Base-by-base conservation (phyloP, 495 filamentous ascomycete species). In the Penicillium tannophilum region DNA sequence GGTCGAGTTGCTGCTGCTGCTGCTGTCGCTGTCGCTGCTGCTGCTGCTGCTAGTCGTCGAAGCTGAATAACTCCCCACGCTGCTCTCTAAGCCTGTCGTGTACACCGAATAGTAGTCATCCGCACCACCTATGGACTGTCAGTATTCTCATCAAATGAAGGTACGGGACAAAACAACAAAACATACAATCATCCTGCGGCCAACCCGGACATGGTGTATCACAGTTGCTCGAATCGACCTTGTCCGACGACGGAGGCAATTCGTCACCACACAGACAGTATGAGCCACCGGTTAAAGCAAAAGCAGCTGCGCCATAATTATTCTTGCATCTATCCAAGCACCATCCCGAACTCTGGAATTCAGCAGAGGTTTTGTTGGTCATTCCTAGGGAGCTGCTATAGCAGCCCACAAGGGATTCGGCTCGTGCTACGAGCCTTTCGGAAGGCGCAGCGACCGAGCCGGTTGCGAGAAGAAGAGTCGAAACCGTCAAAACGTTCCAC, bases 291-390 rank as follows among this genome's bases (percentile, higher is more conserved):
- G 63, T 74, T 57, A 80, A 61, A 35, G 66, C 81, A 59, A 80
- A 79, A 5, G 79, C 77, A 3, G 77, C 59, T 20, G 72, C 64
- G 33, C 64, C 67, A 17, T 63, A 56, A 0, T 54, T 49, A 0
- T 54, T 49, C 23, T 66, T 56, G 59, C 81, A 84, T 42, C 62
- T 57, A 42, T 73, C 52, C 36, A 74, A 66, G 55, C 81, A 84
- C 59, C 80, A 80, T 61, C 77, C 76, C 26, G 73, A 67, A 68
- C 78, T 80, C 52, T 84, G 81, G 30, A 72, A 84, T 47, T 62
- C 73, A 19, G 71, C 82, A 20, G 41, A 23, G 11, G 30, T 60
- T 30, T 46, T 39, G 19, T 52, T 57, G 24, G 28, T n/a, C 17
- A 51, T 68, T 52, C 28, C 76, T 70, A 60, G 77, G 58, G 44